These are phyloP conservation scores for Scheffersomyces ergatensis DNA, from an alignment of 805 yeast genomes.

Conservation along the genomic window DNA sequence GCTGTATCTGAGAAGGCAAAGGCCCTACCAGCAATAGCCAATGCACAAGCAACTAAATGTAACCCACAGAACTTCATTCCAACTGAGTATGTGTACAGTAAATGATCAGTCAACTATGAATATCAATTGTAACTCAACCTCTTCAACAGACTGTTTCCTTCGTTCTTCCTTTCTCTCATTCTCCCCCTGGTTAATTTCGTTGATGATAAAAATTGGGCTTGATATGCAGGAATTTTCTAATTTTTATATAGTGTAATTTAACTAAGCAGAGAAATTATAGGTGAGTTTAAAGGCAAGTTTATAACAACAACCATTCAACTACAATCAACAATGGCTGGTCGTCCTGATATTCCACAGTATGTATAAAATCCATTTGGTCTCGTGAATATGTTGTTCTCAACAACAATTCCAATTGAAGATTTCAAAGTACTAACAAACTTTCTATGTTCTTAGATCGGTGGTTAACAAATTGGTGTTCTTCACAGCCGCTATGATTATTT, in stretches of 20 bases:
- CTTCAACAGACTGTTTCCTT: no score
- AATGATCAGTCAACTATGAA: background rate
- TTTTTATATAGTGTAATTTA: no score
- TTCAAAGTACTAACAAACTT: conserved; percentile 6
- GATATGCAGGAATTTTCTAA: background rate
- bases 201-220: background rate
- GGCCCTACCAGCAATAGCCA: conserved; percentile 4
- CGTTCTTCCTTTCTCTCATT: background rate
- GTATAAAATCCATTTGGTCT: no score
- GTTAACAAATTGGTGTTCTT: conserved; percentile 66
- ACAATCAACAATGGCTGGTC: background rate
- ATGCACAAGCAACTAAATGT: background rate
- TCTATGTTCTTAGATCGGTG: conserved; percentile 46
- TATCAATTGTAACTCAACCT: background rate
- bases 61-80: background rate
- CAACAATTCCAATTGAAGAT: background rate
- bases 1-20: conserved; percentile 23
- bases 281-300: no score
- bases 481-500: conserved; percentile 72
- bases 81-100: no score
- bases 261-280: no score
- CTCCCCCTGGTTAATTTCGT: background rate
- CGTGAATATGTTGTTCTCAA: no score
- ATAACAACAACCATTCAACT: no score
- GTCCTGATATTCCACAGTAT: conserved; percentile 40